Percentiles rank a stretch among this genome's conserved stretches.
Conservation (phyloP, 73 alveolate genomes). For the Halteria grandinella region DNA sequence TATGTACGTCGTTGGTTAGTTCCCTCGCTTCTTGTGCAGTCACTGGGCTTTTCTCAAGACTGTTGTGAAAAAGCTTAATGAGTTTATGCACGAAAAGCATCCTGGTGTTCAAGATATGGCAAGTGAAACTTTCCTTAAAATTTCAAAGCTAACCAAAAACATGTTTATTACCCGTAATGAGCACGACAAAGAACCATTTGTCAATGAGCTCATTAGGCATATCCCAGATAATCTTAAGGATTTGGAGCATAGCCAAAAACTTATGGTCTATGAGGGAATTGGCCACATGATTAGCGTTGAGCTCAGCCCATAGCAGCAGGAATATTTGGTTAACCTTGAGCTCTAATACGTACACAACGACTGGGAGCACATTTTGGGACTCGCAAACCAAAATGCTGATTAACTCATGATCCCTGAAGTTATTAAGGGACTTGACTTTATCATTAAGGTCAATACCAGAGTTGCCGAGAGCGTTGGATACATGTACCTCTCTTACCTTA, state of each 20-base stretch:
- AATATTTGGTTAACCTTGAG: constrained; percentile 62
- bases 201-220: constrained; percentile 88
- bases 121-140: constrained; percentile 94
- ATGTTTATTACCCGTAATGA: constrained; percentile 68
- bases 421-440: constrained; percentile 76
- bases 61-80: constrained; percentile 95
- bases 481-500: constrained; percentile 79
- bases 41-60: constrained; percentile 98
- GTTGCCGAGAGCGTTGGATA: constrained; percentile 87
- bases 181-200: constrained; percentile 89
- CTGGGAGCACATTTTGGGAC: constrained; percentile 78
- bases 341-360: constrained; percentile 76
- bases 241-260: constrained; percentile 88
- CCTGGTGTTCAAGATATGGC: constrained; percentile 99
- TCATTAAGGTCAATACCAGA: constrained; percentile 88
- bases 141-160: constrained; percentile 65
- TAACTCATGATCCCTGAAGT: constrained; percentile 76
- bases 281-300: constrained; percentile 93
- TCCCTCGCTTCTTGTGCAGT: constrained; percentile 92
- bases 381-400: constrained; percentile 72
- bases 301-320: constrained; percentile 63
- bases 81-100: constrained; percentile 97
- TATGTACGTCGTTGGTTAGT: constrained; percentile 98
- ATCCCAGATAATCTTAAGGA: constrained; percentile 85
- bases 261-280: constrained; percentile 93